These are phyloP conservation scores for Vanilla planifolia DNA, from an alignment of 106 monocot genomes.

Conservation along the genomic window DNA sequence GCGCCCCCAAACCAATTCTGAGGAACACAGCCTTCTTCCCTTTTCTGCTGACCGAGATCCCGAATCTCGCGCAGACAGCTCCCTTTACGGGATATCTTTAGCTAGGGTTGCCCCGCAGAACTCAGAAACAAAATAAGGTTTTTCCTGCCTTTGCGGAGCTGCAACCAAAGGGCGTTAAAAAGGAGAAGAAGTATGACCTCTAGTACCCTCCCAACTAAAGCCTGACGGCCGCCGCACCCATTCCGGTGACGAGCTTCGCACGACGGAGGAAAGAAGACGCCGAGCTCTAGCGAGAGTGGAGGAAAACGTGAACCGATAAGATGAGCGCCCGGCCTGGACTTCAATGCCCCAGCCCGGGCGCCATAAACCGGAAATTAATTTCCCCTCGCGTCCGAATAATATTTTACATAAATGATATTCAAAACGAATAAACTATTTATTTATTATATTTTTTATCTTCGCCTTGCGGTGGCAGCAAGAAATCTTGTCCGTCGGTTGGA, in stretches of 20 bases:
- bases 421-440: not conserved
- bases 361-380: constrained; percentile 4
- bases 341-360: not conserved
- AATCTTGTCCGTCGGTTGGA: too few relatives aligned
- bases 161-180: not conserved
- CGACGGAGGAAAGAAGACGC: not conserved
- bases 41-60: not conserved
- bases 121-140: not conserved
- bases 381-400: constrained; percentile 4
- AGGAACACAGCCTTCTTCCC: not conserved
- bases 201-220: not conserved
- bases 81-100: not conserved
- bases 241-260: not conserved
- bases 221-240: not conserved
- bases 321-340: constrained; percentile 9
- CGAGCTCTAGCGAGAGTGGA: not conserved
- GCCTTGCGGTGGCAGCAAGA: too few relatives aligned
- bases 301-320: constrained; percentile 8
- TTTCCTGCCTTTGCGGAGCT: not conserved
- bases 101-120: not conserved
- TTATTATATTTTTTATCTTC: too few relatives aligned
- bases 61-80: not conserved
- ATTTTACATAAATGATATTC: constrained; percentile 2
- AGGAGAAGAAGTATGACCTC: not conserved
- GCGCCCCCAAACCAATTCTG: not conserved